Base-by-base conservation (phyloP, 192 early-diverging fungal genomes). In the Backusella tuberculispora region DNA sequence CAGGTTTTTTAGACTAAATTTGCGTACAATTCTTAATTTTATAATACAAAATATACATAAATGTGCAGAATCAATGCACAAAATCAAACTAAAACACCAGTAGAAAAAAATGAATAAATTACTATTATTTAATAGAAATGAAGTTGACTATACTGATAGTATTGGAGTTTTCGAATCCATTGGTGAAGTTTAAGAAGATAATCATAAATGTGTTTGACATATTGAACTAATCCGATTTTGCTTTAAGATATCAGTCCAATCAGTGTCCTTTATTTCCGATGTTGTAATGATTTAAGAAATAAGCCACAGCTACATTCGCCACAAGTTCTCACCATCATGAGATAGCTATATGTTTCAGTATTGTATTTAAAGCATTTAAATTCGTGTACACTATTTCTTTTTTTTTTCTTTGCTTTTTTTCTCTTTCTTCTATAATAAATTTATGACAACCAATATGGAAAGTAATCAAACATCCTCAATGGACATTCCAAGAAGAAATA, bases 401-500 rank as follows among this genome's bases (percentile, higher is more conserved):
- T 8, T 60, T 60, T 9, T 26, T 12, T 60, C 53, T 60, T 60
- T 26, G 5, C 21, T 60, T 60, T n/a, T 12, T 12, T 60, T 24
- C 26, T 60, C 53, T 26, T 53, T 60, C 12, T 60, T 26, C 10
- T 9, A n/a, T n/a, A 12, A 60, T 26, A 60, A 8, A 10, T 26
- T 60, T 60, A 26, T 60, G 26, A 4, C 26, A 6, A 5, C 3
- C 0, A 60, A 1, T 2, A 60, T 60, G 53, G 53, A 60, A 60
- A 60, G 13, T 60, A 60, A 60, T 60, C 53, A 60, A 26, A 13
- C 53, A 26, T 60, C 53, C 9, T 60, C 21, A 60, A 60, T 60
- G 4, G 53, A 60, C 24, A 60, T 60, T 24, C 53, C 53, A 60
- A 60, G 53, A 60, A 60, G 53, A 60, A 60, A 60, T 13, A 60